These are phyloP conservation scores for Schizothecium vesticola DNA, from an alignment of 495 filamentous ascomycete genomes.

Conservation along the genomic window DNA sequence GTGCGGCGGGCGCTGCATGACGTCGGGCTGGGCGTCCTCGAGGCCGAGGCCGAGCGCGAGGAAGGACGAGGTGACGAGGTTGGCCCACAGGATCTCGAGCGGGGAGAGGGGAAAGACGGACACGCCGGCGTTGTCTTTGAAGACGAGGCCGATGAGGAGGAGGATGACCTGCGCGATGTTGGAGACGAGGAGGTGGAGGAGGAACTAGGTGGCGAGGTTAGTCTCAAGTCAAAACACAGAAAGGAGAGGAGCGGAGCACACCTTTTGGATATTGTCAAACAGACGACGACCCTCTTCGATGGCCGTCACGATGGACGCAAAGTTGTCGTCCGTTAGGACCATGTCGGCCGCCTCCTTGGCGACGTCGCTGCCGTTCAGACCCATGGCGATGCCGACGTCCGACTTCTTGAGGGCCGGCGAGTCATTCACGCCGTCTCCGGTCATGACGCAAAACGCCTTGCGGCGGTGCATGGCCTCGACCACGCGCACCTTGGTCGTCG, in stretches of 20 bases:
- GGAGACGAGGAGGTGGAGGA: constrained; percentile 67
- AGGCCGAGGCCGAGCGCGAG: constrained; percentile 70
- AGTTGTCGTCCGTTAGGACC: constrained; percentile 84
- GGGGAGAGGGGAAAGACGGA: constrained; percentile 75
- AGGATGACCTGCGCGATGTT: constrained; percentile 72
- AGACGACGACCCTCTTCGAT: constrained; percentile 66
- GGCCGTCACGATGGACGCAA: constrained; percentile 69
- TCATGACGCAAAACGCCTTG: constrained; percentile 57
- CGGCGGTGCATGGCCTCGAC: constrained; percentile 64
- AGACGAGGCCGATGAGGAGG: constrained; percentile 63
- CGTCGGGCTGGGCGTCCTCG: constrained; percentile 60
- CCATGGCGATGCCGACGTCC: constrained; percentile 84
- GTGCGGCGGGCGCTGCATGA: constrained; percentile 70
- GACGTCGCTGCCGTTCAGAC: constrained; percentile 76
- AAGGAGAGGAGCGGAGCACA: constrained; percentile 70
- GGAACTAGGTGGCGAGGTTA: constrained; percentile 59
- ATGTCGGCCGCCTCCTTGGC: constrained; percentile 85
- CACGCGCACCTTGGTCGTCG: constrained; percentile 61
- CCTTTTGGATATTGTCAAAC: constrained; percentile 77
- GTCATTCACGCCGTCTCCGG: constrained; percentile 82
- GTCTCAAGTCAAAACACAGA: constrained; percentile 63
- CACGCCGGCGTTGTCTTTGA: constrained; percentile 58
- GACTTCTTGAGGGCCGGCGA: constrained; percentile 72
- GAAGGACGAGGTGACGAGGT: constrained; percentile 69
- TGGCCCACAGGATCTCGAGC: constrained; percentile 72